A percentile compares a stretch with the other conserved stretches of the same genome.
phyloP scores from a whole-genome alignment of 225 moss, liverwort and hornwort genomes.

The Ulota crispa region DNA sequence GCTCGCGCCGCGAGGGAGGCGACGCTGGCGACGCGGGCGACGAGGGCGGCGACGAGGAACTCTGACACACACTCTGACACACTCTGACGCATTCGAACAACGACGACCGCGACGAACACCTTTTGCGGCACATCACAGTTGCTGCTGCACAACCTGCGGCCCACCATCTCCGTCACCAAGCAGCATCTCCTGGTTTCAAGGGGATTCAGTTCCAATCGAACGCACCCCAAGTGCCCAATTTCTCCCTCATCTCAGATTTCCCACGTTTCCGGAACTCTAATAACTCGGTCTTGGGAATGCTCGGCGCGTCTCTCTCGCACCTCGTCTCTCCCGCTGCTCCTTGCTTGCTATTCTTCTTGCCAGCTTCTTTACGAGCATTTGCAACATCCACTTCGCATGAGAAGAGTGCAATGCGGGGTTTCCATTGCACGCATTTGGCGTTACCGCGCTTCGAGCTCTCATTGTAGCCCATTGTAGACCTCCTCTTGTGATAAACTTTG shows the following conservation, averaged over 20 bases:
- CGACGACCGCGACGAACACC: background rate
- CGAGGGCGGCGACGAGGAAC: background rate
- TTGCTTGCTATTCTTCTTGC: background rate
- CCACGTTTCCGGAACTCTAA: background rate
- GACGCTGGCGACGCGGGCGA: background rate
- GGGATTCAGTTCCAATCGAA: constrained; percentile 13
- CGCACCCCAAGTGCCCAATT: constrained; percentile 9
- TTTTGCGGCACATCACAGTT: constrained; percentile 1
- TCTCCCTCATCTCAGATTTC: background rate
- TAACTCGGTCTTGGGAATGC: background rate
- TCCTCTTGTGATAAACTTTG: background rate
- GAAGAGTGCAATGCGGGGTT: background rate
- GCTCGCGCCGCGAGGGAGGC: background rate
- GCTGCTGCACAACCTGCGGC: background rate
- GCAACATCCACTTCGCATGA: background rate
- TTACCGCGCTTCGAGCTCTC: background rate
- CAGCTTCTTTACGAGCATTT: background rate
- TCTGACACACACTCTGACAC: background rate
- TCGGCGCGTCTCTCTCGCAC: constrained; percentile 15
- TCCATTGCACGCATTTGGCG: background rate
- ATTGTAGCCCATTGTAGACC: background rate
- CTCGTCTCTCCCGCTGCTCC: background rate
- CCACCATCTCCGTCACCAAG: background rate
- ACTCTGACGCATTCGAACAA: background rate
- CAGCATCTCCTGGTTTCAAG: constrained; percentile 16